Evolutionary conservation across 2,329 filamentous ascomycete species (phyloP), one percentile per base, ranked within the genome.

Genomic region (Fusarium metavorans): DNA sequence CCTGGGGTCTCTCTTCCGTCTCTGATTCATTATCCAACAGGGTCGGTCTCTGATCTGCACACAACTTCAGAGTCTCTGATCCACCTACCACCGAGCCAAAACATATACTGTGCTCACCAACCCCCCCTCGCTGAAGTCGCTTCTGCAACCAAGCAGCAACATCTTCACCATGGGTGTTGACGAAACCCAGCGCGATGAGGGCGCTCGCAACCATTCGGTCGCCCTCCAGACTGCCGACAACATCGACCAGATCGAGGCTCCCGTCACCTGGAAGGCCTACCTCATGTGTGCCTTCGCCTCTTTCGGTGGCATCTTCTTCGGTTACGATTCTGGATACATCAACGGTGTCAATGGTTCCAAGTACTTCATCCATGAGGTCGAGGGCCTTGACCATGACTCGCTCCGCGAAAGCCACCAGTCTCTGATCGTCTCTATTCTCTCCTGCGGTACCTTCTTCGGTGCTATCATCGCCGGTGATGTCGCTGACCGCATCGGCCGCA

Each of bases 261-360:
- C 92, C 76, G 88, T 93, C 77, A 93, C 91, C 74, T 84, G 89
- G 83, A 91, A 92, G 85, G 91, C 91, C 66, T 93, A 93, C 82
- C 71, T 92, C 60, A 88, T 93, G 80, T 93, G 91, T 82, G 91
- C 90, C 74, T 93, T 93, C 74, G 92, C 92, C 70, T 90, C 91
- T 37, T 92, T 93, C 71, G 92, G 92, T 79, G 92, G 90, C 82
- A 93, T 94, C 84, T 92, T 94, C 85, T 93, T 94, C 83, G 93
- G 93, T 59, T 95, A 93, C 83, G 93, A 95, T 79, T 93, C 92
- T 48, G 93, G 93, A 76, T 93, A 93, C 84, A 93, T 94, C 85
- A 91, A 90, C 81, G 91, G 91, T 80, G 90, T 92, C 68, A 84
- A 89, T 45, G 89, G 86, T 76, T 85, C 86, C 74, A 45, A 80